Evolutionary conservation across 2,329 filamentous ascomycete genomes (phyloP).

Genomic region (Fusarium sp.): DNA sequence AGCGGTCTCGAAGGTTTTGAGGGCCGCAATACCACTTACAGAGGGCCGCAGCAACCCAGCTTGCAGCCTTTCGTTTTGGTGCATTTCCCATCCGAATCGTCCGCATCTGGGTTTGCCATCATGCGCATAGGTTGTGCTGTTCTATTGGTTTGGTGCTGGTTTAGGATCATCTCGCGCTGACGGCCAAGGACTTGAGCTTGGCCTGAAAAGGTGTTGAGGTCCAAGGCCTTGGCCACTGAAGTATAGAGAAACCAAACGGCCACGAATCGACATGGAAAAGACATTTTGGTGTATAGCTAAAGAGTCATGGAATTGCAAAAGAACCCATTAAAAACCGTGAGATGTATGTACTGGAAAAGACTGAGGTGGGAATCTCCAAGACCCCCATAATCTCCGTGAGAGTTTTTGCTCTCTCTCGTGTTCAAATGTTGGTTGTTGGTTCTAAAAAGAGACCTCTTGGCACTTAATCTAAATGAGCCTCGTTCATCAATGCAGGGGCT

Average conservation of each 20-base stretch:
- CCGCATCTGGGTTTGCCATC: neutral
- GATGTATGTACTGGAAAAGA: too few relatives aligned
- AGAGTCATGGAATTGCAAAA: too few relatives aligned
- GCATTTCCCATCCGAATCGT: neutral
- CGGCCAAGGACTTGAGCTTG: neutral
- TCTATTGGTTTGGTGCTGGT: neutral
- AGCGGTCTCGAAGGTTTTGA: fast-evolving
- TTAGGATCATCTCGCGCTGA: neutral
- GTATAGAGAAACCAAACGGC: neutral
- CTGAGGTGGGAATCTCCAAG: too few relatives aligned
- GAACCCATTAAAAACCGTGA: too few relatives aligned
- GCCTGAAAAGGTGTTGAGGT: neutral
- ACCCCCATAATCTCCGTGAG: too few relatives aligned
- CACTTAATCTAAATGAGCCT: too few relatives aligned
- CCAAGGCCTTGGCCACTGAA: neutral
- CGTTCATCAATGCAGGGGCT: too few relatives aligned
- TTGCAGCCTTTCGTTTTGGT: neutral
- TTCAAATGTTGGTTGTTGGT: too few relatives aligned
- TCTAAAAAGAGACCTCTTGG: too few relatives aligned
- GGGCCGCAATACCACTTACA: neutral
- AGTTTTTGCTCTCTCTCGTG: too few relatives aligned
- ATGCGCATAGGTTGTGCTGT: neutral
- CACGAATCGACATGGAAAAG: too few relatives aligned
- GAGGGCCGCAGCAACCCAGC: neutral
- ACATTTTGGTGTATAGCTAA: too few relatives aligned